These are phyloP conservation scores for Wickerhamiella kurtzmanii DNA, from an alignment of 805 yeast species.

Conservation along the genomic window DNA sequence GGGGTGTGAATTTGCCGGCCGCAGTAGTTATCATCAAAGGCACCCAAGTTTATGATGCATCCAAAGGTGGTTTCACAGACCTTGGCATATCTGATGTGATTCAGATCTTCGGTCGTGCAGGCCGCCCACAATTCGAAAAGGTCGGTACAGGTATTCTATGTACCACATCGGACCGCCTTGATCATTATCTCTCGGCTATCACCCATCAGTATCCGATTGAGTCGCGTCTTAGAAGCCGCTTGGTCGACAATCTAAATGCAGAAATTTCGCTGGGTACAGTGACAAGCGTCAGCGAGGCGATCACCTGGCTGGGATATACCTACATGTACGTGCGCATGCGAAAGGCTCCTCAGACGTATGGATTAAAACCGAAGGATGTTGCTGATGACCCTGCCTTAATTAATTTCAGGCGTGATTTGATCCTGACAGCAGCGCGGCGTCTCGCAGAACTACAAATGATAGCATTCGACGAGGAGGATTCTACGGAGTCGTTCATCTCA, in stretches of 20 bases:
- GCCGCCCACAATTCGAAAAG: conserved; percentile 91
- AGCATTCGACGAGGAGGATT: conserved; percentile 63
- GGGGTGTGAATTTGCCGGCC: conserved; percentile 99
- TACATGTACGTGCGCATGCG: conserved; percentile 89
- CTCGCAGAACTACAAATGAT: conserved; percentile 88
- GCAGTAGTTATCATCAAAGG: conserved; percentile 95
- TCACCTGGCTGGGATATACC: conserved; percentile 96
- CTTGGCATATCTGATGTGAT: conserved; percentile 92
- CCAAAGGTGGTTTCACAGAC: conserved; percentile 88
- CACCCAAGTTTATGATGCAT: conserved; percentile 87
- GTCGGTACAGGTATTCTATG: conserved; percentile 87
- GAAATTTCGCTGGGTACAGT: conserved; percentile 94
- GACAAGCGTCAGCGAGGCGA: conserved; percentile 85
- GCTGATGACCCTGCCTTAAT: conserved; percentile 70
- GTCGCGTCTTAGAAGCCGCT: conserved; percentile 58
- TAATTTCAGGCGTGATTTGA: conserved; percentile 60
- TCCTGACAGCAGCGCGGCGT: conserved; percentile 64
- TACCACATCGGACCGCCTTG: conserved; percentile 68
- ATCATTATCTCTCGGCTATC: conserved; percentile 75
- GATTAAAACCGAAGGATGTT: conserved; percentile 76
- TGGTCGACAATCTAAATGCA: conserved; percentile 89
- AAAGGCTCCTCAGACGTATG: conserved; percentile 85
- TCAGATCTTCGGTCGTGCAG: conserved; percentile 98
- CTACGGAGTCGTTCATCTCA: conserved; percentile 55
- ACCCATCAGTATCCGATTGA: conserved; percentile 96